Conservation (phyloP, 495 filamentous ascomycete genomes). For the Neurospora intermedia region DNA sequence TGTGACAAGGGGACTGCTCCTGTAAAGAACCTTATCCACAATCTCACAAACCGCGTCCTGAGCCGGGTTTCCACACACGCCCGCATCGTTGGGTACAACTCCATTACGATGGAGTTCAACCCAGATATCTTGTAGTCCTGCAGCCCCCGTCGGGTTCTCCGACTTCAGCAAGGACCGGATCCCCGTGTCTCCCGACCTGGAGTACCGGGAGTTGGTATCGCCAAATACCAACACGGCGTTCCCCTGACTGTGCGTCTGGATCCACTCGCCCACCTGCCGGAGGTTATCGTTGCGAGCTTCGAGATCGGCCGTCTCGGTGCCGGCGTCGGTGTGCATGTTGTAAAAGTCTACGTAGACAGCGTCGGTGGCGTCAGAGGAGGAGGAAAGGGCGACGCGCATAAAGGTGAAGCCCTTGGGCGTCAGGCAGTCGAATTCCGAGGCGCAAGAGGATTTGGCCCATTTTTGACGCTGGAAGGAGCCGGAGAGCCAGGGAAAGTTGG, state of each 20-base stretch:
- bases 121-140: constrained; percentile 40
- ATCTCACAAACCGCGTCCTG: constrained; percentile 42
- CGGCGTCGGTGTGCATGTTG: constrained; percentile 54
- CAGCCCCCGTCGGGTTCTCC: constrained; percentile 16
- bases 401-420: constrained; percentile 57
- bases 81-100: constrained; percentile 31
- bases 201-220: constrained; percentile 51
- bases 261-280: constrained; percentile 44
- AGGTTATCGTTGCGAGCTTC: constrained; percentile 43
- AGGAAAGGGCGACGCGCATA: constrained; percentile 33
- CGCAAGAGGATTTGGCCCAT: constrained; percentile 47
- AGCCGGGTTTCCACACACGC: constrained; percentile 41
- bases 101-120: constrained; percentile 37
- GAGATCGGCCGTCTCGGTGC: constrained; percentile 37
- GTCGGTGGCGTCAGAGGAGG: neutral
- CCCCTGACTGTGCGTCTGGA: constrained; percentile 38
- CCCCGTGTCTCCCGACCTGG: constrained; percentile 38
- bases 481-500: constrained; percentile 39
- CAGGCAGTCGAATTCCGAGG: constrained; percentile 44
- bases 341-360: constrained; percentile 46
- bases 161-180: constrained; percentile 17
- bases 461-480: constrained; percentile 41
- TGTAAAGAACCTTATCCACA: constrained; percentile 54
- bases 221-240: constrained; percentile 51
- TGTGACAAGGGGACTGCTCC: constrained; percentile 33